Percentiles rank a stretch among this genome's conserved stretches.
Evolutionary conservation across 2,329 filamentous ascomycete species (phyloP).

Genomic region (Triangularia setosa): DNA sequence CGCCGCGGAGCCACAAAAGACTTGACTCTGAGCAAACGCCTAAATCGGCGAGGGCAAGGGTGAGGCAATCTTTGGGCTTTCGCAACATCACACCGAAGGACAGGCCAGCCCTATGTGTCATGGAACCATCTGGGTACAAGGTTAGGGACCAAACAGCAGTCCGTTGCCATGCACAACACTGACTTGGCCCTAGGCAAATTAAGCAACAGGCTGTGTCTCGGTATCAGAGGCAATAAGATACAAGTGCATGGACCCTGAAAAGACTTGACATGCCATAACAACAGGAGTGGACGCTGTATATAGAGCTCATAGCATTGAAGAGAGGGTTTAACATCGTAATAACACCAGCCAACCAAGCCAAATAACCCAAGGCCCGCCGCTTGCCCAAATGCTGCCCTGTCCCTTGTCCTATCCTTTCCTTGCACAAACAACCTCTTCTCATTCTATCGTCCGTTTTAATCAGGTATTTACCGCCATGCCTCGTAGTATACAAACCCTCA

Average conservation of each 20-base stretch:
- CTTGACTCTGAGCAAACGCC: neutral
- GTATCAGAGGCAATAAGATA: neutral
- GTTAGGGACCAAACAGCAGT: neutral
- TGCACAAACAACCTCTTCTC: neutral
- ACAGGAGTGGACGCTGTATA: neutral
- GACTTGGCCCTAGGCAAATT: neutral
- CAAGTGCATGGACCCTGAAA: no score
- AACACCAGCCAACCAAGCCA: neutral
- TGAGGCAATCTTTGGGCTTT: neutral
- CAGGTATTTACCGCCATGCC: neutral
- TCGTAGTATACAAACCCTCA: neutral
- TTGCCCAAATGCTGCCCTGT: neutral
- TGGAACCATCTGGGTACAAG: neutral
- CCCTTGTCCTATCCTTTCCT: neutral
- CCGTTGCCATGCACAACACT: neutral
- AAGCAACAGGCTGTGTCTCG: neutral
- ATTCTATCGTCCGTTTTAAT: neutral
- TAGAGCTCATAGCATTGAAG: neutral
- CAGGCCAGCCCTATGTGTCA: neutral
- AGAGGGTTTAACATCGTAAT: neutral
- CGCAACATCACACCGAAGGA: neutral
- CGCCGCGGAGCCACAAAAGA: neutral
- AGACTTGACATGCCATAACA: no score
- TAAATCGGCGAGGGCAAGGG: neutral
- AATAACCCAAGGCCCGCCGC: neutral